Evolutionary conservation across 768 basidiomycete species (phyloP).

Genomic region (Steccherinum ochraceum): DNA sequence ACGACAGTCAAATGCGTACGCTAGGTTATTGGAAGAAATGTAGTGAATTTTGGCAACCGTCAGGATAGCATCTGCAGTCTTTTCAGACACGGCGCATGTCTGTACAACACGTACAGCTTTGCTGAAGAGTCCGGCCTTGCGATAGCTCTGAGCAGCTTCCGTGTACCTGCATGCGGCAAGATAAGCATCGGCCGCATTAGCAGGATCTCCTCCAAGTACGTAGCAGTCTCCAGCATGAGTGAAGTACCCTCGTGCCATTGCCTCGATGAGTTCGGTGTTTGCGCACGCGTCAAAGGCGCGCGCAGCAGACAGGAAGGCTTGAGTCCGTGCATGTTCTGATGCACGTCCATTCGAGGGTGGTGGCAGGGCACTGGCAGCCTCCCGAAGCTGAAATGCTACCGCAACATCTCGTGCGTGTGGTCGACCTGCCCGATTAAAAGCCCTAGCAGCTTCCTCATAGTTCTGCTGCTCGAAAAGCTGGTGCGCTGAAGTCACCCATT

Average conservation of each 20-base stretch:
- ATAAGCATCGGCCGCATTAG: slow-evolving; percentile 39
- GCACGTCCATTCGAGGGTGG: background rate
- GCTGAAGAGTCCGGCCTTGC: slow-evolving; percentile 41
- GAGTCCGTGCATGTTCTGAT: background rate
- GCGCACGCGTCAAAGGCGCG: background rate
- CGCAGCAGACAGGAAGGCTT: background rate
- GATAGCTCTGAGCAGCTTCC: slow-evolving; percentile 36
- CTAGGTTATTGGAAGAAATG: slow-evolving; percentile 26
- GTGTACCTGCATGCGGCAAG: slow-evolving; percentile 34
- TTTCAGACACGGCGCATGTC: slow-evolving; percentile 21
- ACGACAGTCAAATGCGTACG: slow-evolving; percentile 22
- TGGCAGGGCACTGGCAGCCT: slow-evolving; percentile 10
- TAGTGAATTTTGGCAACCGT: slow-evolving; percentile 41
- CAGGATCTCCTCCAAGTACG: slow-evolving; percentile 18
- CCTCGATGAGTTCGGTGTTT: slow-evolving; percentile 5
- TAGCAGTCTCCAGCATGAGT: slow-evolving; percentile 15
- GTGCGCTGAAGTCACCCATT: slow-evolving; percentile 39
- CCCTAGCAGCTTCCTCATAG: slow-evolving; percentile 49
- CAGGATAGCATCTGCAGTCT: slow-evolving; percentile 29
- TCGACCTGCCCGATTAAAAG: slow-evolving; percentile 42
- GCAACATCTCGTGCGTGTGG: slow-evolving; percentile 39
- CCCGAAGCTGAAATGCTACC: slow-evolving; percentile 47
- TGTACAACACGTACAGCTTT: slow-evolving; percentile 41
- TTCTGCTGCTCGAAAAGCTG: slow-evolving; percentile 36
- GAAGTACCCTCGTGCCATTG: background rate